These are phyloP conservation scores for Coniella vitis DNA, from an alignment of 2,329 filamentous ascomycete species.

Conservation along the genomic window DNA sequence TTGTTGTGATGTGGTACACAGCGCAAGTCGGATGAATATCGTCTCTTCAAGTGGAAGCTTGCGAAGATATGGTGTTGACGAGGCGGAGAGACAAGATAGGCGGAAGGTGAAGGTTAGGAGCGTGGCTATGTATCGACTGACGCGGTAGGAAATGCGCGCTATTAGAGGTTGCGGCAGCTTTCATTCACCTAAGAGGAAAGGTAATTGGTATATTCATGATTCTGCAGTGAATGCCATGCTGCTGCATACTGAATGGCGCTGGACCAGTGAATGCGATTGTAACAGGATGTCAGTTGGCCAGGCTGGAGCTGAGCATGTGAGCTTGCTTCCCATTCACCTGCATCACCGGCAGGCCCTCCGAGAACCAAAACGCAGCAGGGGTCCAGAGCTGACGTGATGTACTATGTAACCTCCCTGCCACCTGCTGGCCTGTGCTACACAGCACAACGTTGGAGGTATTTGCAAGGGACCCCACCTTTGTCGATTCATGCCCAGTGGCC, in stretches of 20 bases:
- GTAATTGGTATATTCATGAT: background rate
- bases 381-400: background rate
- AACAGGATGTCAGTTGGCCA: background rate
- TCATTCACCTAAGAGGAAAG: background rate
- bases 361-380: background rate
- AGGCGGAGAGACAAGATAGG: background rate
- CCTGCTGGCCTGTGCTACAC: background rate
- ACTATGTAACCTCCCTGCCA: background rate
- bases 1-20: too few species aligned
- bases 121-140: background rate
- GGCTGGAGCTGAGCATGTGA: conserved; percentile 4
- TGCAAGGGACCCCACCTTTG: background rate
- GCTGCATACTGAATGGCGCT: background rate
- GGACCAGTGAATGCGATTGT: background rate
- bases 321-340: background rate
- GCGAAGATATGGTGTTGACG: background rate
- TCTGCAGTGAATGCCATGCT: background rate
- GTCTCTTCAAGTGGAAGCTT: background rate
- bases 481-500: background rate
- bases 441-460: background rate
- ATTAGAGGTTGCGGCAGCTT: background rate
- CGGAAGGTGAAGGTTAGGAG: background rate
- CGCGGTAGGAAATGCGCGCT: background rate
- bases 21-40: too few species aligned
- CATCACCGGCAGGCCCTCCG: background rate